Percentiles rank a stretch among this genome's conserved stretches.
Evolutionary conservation across 805 yeast genomes (phyloP).

Genomic region (Yamadazyma nakazawae): DNA sequence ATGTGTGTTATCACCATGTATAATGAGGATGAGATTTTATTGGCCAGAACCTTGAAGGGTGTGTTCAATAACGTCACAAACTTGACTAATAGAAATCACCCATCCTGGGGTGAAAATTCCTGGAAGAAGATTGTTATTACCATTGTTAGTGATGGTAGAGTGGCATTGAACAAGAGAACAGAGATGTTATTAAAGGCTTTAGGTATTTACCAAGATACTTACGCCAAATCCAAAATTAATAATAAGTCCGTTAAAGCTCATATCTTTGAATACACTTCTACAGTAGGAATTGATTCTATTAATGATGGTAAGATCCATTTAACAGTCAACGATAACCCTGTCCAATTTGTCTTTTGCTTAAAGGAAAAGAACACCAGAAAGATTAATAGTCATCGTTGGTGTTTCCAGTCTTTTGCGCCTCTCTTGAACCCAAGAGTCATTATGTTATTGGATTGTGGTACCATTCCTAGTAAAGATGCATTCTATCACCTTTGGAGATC

Average conservation of each 20-base stretch:
- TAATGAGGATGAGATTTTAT: conserved; percentile 78
- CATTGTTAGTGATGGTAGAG: conserved; percentile 89
- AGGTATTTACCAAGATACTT: conserved; percentile 93
- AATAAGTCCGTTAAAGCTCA: conserved; percentile 80
- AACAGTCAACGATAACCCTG: conserved; percentile 67
- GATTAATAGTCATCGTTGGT: conserved; percentile 96
- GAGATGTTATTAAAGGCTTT: conserved; percentile 77
- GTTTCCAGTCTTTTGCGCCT: conserved; percentile 87
- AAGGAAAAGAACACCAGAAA: conserved; percentile 87
- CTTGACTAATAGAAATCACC: conserved; percentile 59
- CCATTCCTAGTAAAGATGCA: conserved; percentile 82
- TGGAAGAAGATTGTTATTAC: conserved; percentile 94
- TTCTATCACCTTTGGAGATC: conserved; percentile 88
- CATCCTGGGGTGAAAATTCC: conserved; percentile 90
- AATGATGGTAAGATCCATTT: conserved; percentile 60
- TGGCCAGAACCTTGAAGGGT: conserved; percentile 86
- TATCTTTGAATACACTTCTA: conserved; percentile 89
- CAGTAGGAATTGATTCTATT: conserved; percentile 77
- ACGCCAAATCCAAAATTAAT: conserved; percentile 87
- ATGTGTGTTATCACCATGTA: conserved; percentile 86
- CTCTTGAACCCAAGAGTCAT: conserved; percentile 79
- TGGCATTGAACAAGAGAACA: conserved; percentile 74
- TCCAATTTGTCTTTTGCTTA: conserved; percentile 83
- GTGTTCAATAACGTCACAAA: conserved; percentile 83
- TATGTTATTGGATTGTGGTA: conserved; percentile 88